Percentiles rank a stretch among this genome's conserved stretches.
Conservation (phyloP, 2,329 filamentous ascomycete genomes). For the Fonsecaea nubica region DNA sequence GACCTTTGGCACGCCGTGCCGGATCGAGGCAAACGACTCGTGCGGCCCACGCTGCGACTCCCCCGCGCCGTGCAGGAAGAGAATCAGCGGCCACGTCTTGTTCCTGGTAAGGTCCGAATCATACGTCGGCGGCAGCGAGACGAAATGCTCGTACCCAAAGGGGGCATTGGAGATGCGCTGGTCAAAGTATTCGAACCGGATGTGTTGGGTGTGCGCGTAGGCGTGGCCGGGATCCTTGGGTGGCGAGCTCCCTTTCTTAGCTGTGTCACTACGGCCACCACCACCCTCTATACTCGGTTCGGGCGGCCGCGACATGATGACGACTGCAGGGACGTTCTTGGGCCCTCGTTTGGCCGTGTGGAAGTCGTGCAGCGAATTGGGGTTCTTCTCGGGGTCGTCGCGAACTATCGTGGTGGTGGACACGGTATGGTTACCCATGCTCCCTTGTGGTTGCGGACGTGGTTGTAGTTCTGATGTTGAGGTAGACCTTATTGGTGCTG, state of each 20-base stretch:
- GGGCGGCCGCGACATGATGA: conserved; percentile 8
- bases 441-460: not conserved
- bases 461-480: not conserved
- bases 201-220: conserved; percentile 24
- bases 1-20: conserved; percentile 32
- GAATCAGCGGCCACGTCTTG: conserved; percentile 29
- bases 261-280: not conserved
- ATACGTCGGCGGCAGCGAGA: conserved; percentile 32
- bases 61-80: conserved; percentile 34
- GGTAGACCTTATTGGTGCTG: not conserved
- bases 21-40: conserved; percentile 28
- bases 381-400: conserved; percentile 25
- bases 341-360: conserved; percentile 29
- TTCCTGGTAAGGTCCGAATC: conserved; percentile 2
- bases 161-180: conserved; percentile 31
- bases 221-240: conserved; percentile 29
- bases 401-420: not conserved
- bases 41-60: conserved; percentile 28
- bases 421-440: not conserved
- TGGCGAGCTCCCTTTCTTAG: conserved; percentile 10
- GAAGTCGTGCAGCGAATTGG: conserved; percentile 35
- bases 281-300: not conserved
- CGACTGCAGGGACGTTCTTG: conserved; percentile 25
- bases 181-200: conserved; percentile 31
- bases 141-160: conserved; percentile 35